phyloP scores from a whole-genome alignment of 2,329 filamentous ascomycete species.

The Aspergillus japonicus region DNA sequence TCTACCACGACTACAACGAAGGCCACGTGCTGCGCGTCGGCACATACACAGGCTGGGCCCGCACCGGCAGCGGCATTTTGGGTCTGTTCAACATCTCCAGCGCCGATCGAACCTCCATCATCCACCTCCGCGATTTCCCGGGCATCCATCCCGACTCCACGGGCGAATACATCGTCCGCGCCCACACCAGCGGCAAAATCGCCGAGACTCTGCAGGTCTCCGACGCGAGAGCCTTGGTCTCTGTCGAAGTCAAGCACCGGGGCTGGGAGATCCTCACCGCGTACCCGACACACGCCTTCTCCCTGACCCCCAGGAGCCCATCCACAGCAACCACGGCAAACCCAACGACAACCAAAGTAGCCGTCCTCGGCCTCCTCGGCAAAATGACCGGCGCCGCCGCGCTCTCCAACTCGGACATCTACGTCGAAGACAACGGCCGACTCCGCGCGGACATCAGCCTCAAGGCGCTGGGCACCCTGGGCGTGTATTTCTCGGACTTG shows the following conservation, averaged over 20 bases:
- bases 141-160: slow-evolving; percentile 57
- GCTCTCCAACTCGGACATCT: slow-evolving; percentile 62
- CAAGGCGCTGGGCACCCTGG: slow-evolving; percentile 72
- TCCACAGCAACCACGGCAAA: not conserved
- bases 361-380: slow-evolving; percentile 73
- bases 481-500: slow-evolving; percentile 74
- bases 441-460: slow-evolving; percentile 66
- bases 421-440: slow-evolving; percentile 58
- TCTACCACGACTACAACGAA: slow-evolving; percentile 75
- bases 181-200: slow-evolving; percentile 66
- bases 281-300: slow-evolving; percentile 63
- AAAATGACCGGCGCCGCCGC: slow-evolving; percentile 91
- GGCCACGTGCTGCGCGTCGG: slow-evolving; percentile 72
- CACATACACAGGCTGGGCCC: slow-evolving; percentile 69
- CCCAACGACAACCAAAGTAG: slow-evolving; percentile 45
- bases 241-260: slow-evolving; percentile 60
- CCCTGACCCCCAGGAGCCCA: slow-evolving; percentile 28
- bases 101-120: slow-evolving; percentile 62
- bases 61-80: slow-evolving; percentile 71
- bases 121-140: slow-evolving; percentile 70
- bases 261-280: slow-evolving; percentile 82
- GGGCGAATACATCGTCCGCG: slow-evolving; percentile 67
- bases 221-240: slow-evolving; percentile 51
- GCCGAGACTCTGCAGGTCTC: slow-evolving; percentile 40
- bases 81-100: slow-evolving; percentile 80